phyloP scores from a whole-genome alignment of 2,329 filamentous ascomycete genomes.

The Monosporascus cannonballus region DNA sequence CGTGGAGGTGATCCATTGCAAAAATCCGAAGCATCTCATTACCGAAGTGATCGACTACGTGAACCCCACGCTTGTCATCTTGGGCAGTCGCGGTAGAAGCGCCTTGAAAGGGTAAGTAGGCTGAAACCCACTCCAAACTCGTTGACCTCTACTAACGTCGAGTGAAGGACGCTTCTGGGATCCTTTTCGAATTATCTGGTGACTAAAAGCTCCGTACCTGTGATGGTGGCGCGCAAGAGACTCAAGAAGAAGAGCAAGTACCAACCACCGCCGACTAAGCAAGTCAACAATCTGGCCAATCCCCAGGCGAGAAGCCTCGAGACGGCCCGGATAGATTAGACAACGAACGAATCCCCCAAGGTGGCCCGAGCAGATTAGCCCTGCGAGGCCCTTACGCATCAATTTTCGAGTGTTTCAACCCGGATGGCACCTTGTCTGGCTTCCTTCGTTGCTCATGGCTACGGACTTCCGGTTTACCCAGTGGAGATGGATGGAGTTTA shows the following conservation, averaged over 20 bases:
- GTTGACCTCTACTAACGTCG: slow-evolving; percentile 4
- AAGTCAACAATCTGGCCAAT: slow-evolving; percentile 76
- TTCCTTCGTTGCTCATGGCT: background rate
- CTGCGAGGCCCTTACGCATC: too few species aligned
- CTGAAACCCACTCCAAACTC: background rate
- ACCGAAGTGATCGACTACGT: slow-evolving; percentile 95
- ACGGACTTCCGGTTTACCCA: background rate
- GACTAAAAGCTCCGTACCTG: slow-evolving; percentile 90
- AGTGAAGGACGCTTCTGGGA: slow-evolving; percentile 74
- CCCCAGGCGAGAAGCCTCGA: slow-evolving; percentile 61
- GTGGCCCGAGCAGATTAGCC: background rate
- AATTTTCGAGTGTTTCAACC: too few species aligned
- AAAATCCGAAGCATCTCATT: slow-evolving; percentile 92
- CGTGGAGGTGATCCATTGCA: slow-evolving; percentile 96
- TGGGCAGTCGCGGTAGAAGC: slow-evolving; percentile 86
- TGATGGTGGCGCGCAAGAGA: slow-evolving; percentile 94
- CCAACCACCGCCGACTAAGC: slow-evolving; percentile 61
- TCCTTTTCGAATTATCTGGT: slow-evolving; percentile 98
- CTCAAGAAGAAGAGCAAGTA: slow-evolving; percentile 82
- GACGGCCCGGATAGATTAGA: slow-evolving; percentile 68
- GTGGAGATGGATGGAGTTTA: background rate
- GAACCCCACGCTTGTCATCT: slow-evolving; percentile 84
- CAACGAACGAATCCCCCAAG: background rate
- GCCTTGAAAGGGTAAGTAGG: slow-evolving; percentile 79
- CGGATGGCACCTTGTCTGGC: background rate